Evolutionary conservation across 2,329 filamentous ascomycete species (phyloP).

Genomic region (Aspergillus sp.): DNA sequence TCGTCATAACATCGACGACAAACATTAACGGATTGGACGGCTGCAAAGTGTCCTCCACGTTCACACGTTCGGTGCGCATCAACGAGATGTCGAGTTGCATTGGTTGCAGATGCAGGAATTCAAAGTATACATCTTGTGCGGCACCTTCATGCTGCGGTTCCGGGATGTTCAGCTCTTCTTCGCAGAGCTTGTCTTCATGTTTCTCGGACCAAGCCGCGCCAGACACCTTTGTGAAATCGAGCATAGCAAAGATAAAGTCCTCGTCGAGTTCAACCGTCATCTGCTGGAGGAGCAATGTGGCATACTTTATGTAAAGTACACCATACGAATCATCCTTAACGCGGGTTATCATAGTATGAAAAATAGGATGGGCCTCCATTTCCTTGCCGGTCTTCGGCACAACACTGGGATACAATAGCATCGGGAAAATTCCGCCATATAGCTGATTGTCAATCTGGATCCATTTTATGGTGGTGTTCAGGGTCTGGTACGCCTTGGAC

Average conservation of each 20-base stretch:
- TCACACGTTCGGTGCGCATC: constrained; percentile 93
- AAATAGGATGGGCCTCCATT: constrained; percentile 91
- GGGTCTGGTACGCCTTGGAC: constrained; percentile 88
- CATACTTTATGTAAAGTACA: constrained; percentile 97
- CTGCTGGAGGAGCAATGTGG: constrained; percentile 87
- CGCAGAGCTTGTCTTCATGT: constrained; percentile 81
- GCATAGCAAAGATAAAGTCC: constrained; percentile 93
- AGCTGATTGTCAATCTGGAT: constrained; percentile 98
- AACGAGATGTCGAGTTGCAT: constrained; percentile 98
- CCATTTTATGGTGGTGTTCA: constrained; percentile 93
- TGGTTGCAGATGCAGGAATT: constrained; percentile 92
- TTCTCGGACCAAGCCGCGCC: constrained; percentile 85
- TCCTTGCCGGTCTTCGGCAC: constrained; percentile 96
- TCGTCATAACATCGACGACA: constrained; percentile 96
- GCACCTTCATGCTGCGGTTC: constrained; percentile 82
- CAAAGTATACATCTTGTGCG: constrained; percentile 96
- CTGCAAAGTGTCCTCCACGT: constrained; percentile 90
- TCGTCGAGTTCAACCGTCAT: constrained; percentile 98
- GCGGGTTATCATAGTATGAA: constrained; percentile 85
- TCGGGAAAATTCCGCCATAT: constrained; percentile 96
- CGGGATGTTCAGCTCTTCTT: constrained; percentile 86
- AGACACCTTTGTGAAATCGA: constrained; percentile 92
- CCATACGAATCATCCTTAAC: constrained; percentile 99
- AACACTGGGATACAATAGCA: constrained; percentile 94
- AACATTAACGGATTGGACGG: constrained; percentile 96